Base-by-base conservation (phyloP, 495 filamentous ascomycete genomes). In the Diplogelasinospora grovesii region DNA sequence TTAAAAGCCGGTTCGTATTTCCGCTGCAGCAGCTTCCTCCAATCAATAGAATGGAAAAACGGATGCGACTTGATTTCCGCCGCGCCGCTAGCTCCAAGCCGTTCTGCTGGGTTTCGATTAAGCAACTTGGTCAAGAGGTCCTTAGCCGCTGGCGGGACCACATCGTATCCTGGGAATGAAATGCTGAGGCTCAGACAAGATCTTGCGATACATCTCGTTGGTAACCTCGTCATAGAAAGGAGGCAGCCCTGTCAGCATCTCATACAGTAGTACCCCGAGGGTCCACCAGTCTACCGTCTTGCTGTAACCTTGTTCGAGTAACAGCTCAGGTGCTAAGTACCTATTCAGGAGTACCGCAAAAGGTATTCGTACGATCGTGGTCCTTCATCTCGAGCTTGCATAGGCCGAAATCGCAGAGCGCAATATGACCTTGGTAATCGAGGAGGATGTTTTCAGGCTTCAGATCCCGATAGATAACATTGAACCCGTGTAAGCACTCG, bases 231-330 rank as follows among this genome's bases (percentile, higher is more conserved):
- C 89, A 63, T 99, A 99, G 69, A 97, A 99, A 3, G 92, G 92
- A 20, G 93, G 93, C 18, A 97, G 71, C 39, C 92, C 92, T n/a
- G 93, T 97, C 70, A 97, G 66, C 92, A 99, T 99, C 70, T 99
- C 92, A 59, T 96, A 99, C 16, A 99, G 77, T 36, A 99, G 75
- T 35, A 99, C 93, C 54, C 92, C 92, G 10, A 99, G 75, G 15
- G 93, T 99, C 92, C 92, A 99, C 89, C 92, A 99, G 65, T 99
- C 92, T 13, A 97, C 93, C 9, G 87, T 86, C 73, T 99, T 99
- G 48, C 92, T 95, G 67, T 97, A 99, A 23, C 92, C 92, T 51
- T 93, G 85, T 37, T 89, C 90, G 47, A 94, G 80, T 25, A 99
- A 70, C 33, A 99, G 71, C 60, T 99, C 92, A 4, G 92, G 92